Evolutionary conservation across 305 asterid species (phyloP).

Genomic region (Petunia hybrid): DNA sequence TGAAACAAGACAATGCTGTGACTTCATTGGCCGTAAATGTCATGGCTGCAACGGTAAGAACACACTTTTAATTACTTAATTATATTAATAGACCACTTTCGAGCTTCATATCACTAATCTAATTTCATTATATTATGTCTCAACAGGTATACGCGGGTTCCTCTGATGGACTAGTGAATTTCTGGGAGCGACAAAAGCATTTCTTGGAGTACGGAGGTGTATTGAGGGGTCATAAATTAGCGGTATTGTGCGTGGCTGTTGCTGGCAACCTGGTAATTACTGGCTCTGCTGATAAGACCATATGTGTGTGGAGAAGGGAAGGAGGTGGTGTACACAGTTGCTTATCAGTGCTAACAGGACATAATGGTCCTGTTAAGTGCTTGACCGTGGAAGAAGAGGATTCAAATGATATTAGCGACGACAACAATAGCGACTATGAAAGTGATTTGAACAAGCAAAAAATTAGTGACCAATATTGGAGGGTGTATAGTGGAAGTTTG

Average conservation of each 20-base stretch:
- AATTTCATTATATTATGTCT: background rate
- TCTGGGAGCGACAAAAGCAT: constrained; percentile 72
- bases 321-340: constrained; percentile 69
- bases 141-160: constrained; percentile 67
- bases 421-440: constrained; percentile 5
- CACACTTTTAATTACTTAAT: background rate
- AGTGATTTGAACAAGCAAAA: constrained; percentile 30
- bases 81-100: no score
- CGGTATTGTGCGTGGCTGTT: constrained; percentile 74
- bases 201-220: constrained; percentile 76
- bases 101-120: no score
- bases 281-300: constrained; percentile 84
- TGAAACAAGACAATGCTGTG: constrained; percentile 70
- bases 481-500: constrained; percentile 74
- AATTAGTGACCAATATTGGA: constrained; percentile 47
- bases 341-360: constrained; percentile 70
- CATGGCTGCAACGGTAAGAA: constrained; percentile 39
- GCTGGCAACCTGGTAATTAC: constrained; percentile 74
- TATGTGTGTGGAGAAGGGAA: constrained; percentile 90
- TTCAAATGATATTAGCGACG: background rate
- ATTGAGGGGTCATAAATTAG: constrained; percentile 82
- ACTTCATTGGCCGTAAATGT: constrained; percentile 68
- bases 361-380: constrained; percentile 86
- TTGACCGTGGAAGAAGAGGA: constrained; percentile 61
- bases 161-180: constrained; percentile 85